Base-by-base conservation (phyloP, 2,329 filamentous ascomycete genomes). In the Alternaria infectoria region DNA sequence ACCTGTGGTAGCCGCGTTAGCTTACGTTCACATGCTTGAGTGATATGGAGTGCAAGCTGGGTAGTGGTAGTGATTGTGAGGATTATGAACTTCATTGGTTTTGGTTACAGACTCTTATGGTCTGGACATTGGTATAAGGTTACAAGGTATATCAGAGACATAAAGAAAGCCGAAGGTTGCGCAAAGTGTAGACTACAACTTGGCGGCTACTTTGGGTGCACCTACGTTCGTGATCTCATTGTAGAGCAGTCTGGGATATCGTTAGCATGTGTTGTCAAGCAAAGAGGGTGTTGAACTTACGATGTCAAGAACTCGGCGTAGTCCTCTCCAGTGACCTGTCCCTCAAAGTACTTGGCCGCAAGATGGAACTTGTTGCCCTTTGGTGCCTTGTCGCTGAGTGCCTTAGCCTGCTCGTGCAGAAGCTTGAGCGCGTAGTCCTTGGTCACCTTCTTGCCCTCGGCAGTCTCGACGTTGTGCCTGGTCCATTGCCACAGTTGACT, bases 401-500 rank as follows among this genome's bases (percentile, higher is more conserved):
- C 86, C 61, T 93, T 89, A 40, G 93, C 88, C 81, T 93, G 90
- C 86, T 99, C 94, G 80, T 92, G 90, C 72, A 98, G 88, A 60
- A 98, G 86, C 83, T 90, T 90, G 65, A 97, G 88, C 8, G 93
- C 91, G 78, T 97, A 98, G 36, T 89, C 88, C 86, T 97, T 97
- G 83, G 97, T 94, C 71, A 99, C 90, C 76, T 89, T 92, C 87
- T 95, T 94, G 82, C 95, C 95, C 78, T 97, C 93, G 46, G 90
- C 87, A 8, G 94, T 97, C 66, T 86, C 87, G 64, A 95, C 83
- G 57, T 87, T 85, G 78, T 91, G 89, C 76, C 87, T 89, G 68
- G 91, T 89, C 96, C 96, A 99, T 81, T 99, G 96, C 95, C 95
- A 97, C 49, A 99, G 87, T 85, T 99, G 96, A 71, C 89, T 93